Conservation (phyloP, 768 basidiomycete species). For the Hypholoma sublateritium region DNA sequence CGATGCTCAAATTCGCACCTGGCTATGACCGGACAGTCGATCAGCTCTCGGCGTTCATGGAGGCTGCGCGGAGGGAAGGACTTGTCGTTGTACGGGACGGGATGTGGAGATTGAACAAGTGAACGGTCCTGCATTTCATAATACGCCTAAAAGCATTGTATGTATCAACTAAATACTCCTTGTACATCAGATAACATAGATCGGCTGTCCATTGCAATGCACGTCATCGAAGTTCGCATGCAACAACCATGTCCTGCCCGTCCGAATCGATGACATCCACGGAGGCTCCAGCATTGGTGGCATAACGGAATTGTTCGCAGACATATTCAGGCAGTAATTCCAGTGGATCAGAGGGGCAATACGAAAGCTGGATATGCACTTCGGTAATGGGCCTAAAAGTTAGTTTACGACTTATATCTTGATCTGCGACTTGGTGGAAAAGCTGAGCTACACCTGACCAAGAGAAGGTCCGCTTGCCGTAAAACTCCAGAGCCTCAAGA, state of each 20-base stretch:
- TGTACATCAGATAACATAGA: no score
- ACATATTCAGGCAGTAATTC: background rate
- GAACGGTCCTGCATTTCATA: background rate
- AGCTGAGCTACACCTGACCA: background rate
- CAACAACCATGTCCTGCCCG: background rate
- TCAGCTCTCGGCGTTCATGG: constrained; percentile 78
- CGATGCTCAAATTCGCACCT: constrained; percentile 82
- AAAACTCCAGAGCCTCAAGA: background rate
- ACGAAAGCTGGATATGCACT: background rate
- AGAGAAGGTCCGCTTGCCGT: background rate
- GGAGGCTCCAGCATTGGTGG: background rate
- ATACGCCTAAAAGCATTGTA: background rate
- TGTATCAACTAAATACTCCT: no score
- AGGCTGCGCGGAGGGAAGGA: constrained; percentile 77
- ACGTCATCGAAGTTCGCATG: no score
- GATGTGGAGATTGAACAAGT: constrained; percentile 55
- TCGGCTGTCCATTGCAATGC: no score
- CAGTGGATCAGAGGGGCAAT: background rate
- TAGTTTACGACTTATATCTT: no score
- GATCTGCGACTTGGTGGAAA: no score
- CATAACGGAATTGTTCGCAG: background rate
- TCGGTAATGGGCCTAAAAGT: no score
- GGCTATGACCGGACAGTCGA: constrained; percentile 80
- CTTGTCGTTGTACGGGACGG: constrained; percentile 70
- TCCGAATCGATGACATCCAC: background rate